These are phyloP conservation scores for Venturia carpophila DNA, from an alignment of 2,329 filamentous ascomycete genomes.

Conservation along the genomic window DNA sequence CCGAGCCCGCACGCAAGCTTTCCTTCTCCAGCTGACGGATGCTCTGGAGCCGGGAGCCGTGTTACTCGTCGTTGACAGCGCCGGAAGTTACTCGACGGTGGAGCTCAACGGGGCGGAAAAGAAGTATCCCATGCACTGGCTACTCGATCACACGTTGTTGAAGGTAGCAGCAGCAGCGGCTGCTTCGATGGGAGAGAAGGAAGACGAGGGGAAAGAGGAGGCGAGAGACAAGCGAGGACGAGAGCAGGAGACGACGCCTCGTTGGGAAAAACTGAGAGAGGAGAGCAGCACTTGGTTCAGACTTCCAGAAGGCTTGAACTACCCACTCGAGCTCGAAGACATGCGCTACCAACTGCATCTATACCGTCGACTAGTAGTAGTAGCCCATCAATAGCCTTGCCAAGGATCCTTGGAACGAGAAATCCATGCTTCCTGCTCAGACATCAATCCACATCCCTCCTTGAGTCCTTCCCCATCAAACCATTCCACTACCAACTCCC, in stretches of 20 bases:
- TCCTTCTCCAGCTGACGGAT: conserved; percentile 63
- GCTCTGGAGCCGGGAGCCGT: conserved; percentile 52
- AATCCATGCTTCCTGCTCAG: not conserved
- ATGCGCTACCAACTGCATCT: conserved; percentile 93
- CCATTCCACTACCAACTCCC: not conserved
- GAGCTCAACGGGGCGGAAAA: conserved; percentile 51
- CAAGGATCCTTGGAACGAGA: not conserved
- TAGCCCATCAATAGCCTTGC: not conserved
- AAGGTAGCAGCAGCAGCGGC: conserved; percentile 26
- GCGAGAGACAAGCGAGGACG: conserved; percentile 14
- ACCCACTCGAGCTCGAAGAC: conserved; percentile 82
- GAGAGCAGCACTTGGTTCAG: conserved; percentile 84
- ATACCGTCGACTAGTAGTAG: conserved; percentile 45
- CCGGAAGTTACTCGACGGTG: conserved; percentile 85
- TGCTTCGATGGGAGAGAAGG: not conserved
- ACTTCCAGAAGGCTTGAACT: conserved; percentile 53
- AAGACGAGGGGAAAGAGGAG: conserved; percentile 14
- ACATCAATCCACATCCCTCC: not conserved
- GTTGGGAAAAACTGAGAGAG: conserved; percentile 67
- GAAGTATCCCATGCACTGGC: conserved; percentile 89
- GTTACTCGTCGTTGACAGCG: conserved; percentile 82
- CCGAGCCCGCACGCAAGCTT: conserved; percentile 64
- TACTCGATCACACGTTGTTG: conserved; percentile 75
- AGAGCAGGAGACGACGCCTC: conserved; percentile 20
- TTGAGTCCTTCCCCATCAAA: not conserved